Conservation (phyloP, 441 rosid species). For the Bocquillonia castaneifolia region DNA sequence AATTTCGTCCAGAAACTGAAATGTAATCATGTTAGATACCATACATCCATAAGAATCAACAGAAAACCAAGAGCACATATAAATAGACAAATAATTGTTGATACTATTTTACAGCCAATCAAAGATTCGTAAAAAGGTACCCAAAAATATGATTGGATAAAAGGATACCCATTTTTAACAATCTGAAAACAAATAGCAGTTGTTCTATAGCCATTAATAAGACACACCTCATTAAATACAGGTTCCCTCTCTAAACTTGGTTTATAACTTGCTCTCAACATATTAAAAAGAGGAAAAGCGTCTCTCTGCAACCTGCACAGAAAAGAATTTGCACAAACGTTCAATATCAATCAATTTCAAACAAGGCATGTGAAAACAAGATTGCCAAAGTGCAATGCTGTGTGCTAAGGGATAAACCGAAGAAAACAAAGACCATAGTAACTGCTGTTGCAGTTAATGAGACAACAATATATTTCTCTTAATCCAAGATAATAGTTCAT, state of each 20-base stretch:
- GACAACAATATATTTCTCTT: background rate
- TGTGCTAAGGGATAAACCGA: background rate
- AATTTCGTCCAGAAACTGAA: conserved; percentile 74
- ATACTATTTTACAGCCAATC: background rate
- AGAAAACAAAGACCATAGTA: background rate
- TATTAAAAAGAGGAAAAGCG: conserved; percentile 87
- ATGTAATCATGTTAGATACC: conserved; percentile 22
- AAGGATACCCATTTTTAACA: too few species aligned
- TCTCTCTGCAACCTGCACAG: conserved; percentile 75
- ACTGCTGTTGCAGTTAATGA: background rate
- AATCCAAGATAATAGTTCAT: background rate
- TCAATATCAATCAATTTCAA: background rate
- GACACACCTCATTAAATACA: conserved; percentile 62
- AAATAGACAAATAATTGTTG: background rate
- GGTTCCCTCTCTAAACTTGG: conserved; percentile 75
- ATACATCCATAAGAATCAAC: background rate
- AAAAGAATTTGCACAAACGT: background rate
- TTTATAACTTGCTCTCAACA: conserved; percentile 69
- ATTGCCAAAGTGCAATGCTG: background rate
- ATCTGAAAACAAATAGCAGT: background rate
- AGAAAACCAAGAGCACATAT: conserved; percentile 8
- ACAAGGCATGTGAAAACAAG: conserved; percentile 1
- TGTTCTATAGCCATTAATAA: conserved; percentile 1
- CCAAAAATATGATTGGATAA: too few species aligned
- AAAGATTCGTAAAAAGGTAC: background rate